phyloP scores from a whole-genome alignment of 169 alveolate genomes.

The Plasmodium knowlesi region DNA sequence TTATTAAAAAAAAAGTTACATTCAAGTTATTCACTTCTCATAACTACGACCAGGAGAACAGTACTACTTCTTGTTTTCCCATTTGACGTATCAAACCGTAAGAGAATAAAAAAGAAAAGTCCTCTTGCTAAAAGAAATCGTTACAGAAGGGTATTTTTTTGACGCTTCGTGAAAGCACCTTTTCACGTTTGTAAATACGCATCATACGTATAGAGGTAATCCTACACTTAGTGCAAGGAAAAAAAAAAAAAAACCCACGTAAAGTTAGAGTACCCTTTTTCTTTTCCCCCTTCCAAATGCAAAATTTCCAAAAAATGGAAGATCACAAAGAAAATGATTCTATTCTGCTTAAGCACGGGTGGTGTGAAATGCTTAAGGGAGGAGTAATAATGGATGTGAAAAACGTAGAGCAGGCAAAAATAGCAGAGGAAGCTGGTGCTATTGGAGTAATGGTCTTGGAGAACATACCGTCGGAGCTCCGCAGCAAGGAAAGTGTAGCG shows the following conservation, averaged over 20 bases:
- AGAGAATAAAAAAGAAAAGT: too few species aligned
- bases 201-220: not conserved
- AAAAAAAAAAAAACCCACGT: not conserved
- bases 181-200: not conserved
- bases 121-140: not conserved
- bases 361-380: conserved; percentile 82
- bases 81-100: not conserved
- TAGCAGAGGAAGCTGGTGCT: conserved; percentile 86
- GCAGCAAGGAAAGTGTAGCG: conserved; percentile 82
- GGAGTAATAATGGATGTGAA: conserved; percentile 89
- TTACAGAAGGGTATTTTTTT: not conserved
- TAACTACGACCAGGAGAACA: not conserved
- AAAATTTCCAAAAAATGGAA: not conserved
- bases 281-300: not conserved
- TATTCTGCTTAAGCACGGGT: conserved; percentile 77
- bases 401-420: conserved; percentile 85
- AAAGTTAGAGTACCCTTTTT: not conserved
- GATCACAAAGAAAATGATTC: conserved; percentile 46
- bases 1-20: not conserved
- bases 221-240: not conserved
- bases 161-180: not conserved
- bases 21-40: not conserved
- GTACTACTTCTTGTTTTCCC: not conserved
- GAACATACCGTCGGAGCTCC: conserved; percentile 86
- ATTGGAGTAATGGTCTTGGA: conserved; percentile 88